Evolutionary conservation across 164 flowering plant genomes (phyloP).

Genomic region (Taxillus chinensis): DNA sequence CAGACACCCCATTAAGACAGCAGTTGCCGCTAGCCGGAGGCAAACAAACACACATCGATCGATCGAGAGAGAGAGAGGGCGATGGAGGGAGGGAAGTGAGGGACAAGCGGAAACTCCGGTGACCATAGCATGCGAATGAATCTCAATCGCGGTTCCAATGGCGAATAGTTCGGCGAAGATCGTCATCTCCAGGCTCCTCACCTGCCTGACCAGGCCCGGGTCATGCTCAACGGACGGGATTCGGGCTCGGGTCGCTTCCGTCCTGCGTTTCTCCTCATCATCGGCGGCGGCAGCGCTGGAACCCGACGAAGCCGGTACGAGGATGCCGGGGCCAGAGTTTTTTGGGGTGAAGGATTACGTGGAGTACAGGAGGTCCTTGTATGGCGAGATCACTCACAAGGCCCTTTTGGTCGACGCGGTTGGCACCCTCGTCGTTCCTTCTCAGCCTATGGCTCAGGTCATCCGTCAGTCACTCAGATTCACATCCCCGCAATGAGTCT

Average conservation of each 20-base stretch:
- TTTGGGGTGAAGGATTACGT: constrained; percentile 58
- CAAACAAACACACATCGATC: not conserved
- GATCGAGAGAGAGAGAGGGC: not conserved
- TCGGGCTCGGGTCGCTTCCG: constrained; percentile 3
- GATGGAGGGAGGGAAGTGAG: not conserved
- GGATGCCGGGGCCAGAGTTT: constrained; percentile 21
- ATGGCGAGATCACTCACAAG: constrained; percentile 82
- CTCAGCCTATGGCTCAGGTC: constrained; percentile 97
- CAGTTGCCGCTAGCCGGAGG: not conserved
- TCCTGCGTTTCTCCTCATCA: constrained; percentile 11
- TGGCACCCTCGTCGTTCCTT: constrained; percentile 84
- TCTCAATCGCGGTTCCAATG: not conserved
- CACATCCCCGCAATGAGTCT: too few species aligned
- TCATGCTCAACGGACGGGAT: constrained; percentile 1
- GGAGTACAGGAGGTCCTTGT: constrained; percentile 66
- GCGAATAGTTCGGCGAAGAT: constrained; percentile 11
- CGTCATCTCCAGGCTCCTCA: constrained; percentile 8
- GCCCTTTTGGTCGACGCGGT: constrained; percentile 91
- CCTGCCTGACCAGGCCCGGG: constrained; percentile 1
- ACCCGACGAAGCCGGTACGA: constrained; percentile 9
- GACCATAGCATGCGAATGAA: not conserved
- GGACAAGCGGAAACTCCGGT: not conserved
- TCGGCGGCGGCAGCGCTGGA: constrained; percentile 20
- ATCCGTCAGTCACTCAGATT: too few species aligned
- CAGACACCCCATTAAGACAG: too few species aligned